Percentiles rank a stretch among this genome's conserved stretches.
Conservation (phyloP, 257 asterid genomes). For the Knoxia roxburghii region DNA sequence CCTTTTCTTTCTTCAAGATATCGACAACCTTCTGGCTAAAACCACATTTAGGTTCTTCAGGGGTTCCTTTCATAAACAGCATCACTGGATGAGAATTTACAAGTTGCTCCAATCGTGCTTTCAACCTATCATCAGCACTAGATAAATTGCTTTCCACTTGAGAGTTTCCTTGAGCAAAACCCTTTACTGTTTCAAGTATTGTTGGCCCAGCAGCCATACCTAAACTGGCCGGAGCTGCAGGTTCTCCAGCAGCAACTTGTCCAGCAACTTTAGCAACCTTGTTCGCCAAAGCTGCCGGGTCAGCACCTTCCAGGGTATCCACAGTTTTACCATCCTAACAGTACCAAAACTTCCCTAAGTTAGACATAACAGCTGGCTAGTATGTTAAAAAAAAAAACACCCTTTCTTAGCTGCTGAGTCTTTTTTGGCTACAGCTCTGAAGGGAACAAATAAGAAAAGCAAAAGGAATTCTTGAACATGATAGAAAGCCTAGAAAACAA, state of each 20-base stretch:
- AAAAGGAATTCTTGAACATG: background rate
- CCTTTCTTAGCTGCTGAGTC: background rate
- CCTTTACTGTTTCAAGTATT: conserved; percentile 74
- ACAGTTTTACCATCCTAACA: conserved; percentile 67
- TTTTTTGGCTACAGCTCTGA: background rate
- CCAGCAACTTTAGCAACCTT: conserved; percentile 95
- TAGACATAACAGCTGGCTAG: background rate
- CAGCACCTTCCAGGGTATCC: conserved; percentile 93
- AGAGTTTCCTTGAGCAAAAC: conserved; percentile 51
- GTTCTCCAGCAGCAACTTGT: conserved; percentile 54
- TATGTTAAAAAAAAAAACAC: too few relatives aligned
- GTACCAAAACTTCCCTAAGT: conserved; percentile 17
- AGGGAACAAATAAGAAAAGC: background rate
- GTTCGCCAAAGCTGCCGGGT: conserved; percentile 94
- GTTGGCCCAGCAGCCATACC: conserved; percentile 98
- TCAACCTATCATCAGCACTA: conserved; percentile 33
- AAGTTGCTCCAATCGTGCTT: conserved; percentile 57
- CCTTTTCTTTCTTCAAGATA: conserved; percentile 76
- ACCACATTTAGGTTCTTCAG: conserved; percentile 83
- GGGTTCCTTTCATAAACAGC: conserved; percentile 95
- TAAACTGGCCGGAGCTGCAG: conserved; percentile 97
- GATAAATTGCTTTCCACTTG: conserved; percentile 26
- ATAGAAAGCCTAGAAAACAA: background rate
- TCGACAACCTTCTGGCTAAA: conserved; percentile 86
- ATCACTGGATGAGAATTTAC: conserved; percentile 62